Evolutionary conservation across 2,329 filamentous ascomycete species (phyloP).

Genomic region (Paracoccidioides lutzii): DNA sequence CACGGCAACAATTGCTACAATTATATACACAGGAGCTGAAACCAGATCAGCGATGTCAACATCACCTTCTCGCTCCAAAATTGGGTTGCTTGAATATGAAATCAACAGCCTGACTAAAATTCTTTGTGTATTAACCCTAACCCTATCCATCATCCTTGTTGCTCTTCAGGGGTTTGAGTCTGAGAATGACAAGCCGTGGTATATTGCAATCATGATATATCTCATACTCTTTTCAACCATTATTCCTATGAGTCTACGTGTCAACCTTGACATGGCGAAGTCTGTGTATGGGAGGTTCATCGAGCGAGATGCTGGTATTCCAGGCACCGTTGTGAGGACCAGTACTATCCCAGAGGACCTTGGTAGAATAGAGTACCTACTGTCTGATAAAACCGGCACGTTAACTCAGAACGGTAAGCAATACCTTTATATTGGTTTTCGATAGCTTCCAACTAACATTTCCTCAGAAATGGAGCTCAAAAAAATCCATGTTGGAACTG

Average conservation of each 20-base stretch:
- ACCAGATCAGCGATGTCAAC: constrained; percentile 91
- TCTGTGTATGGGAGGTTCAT: constrained; percentile 94
- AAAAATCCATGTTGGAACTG: constrained; percentile 95
- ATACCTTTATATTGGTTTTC: constrained; percentile 6
- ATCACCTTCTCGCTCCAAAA: constrained; percentile 82
- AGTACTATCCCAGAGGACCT: constrained; percentile 96
- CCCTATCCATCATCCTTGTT: constrained; percentile 76
- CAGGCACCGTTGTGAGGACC: constrained; percentile 83
- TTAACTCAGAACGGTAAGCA: constrained; percentile 68
- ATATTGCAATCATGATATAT: constrained; percentile 96
- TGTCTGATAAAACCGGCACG: constrained; percentile 97
- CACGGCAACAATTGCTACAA: constrained; percentile 72
- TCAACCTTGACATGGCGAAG: constrained; percentile 95
- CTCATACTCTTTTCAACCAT: constrained; percentile 98
- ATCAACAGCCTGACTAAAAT: constrained; percentile 98
- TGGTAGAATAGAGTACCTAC: constrained; percentile 85
- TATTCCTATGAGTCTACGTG: constrained; percentile 88
- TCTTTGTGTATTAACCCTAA: constrained; percentile 73
- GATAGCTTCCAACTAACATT: constrained; percentile 14
- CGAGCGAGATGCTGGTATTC: constrained; percentile 77
- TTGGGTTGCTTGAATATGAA: constrained; percentile 82
- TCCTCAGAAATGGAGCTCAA: constrained; percentile 82
- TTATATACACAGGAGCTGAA: constrained; percentile 89
- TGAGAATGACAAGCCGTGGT: constrained; percentile 53
- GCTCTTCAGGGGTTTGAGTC: constrained; percentile 67